These are phyloP conservation scores for Periconia macrospinosa DNA, from an alignment of 2,329 filamentous ascomycete species.

Conservation along the genomic window DNA sequence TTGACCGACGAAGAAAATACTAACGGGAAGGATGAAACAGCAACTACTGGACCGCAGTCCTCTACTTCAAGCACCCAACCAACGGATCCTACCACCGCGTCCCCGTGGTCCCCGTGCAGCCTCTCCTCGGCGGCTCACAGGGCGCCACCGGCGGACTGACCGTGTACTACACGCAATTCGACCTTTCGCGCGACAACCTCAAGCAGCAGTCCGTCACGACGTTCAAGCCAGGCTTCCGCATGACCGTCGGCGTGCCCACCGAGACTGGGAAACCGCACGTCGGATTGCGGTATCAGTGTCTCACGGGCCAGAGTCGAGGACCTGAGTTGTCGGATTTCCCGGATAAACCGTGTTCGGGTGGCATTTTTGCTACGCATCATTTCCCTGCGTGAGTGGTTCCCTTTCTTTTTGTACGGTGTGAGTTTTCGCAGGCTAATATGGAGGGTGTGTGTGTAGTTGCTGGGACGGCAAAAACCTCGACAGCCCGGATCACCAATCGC, in stretches of 20 bases:
- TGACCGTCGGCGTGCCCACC: constrained; percentile 35
- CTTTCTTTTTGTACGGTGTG: not conserved
- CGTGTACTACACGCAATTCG: constrained; percentile 34
- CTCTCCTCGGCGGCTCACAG: constrained; percentile 24
- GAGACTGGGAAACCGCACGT: constrained; percentile 18
- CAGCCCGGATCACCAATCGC: constrained; percentile 58
- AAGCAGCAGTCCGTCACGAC: constrained; percentile 21
- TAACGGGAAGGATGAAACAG: not conserved
- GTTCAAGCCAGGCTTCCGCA: constrained; percentile 30
- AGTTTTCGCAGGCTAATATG: constrained; percentile 2
- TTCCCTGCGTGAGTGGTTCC: constrained; percentile 21
- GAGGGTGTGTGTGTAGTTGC: constrained; percentile 16
- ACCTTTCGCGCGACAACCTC: constrained; percentile 34
- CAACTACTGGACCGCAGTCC: constrained; percentile 24
- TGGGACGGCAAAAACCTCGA: constrained; percentile 55
- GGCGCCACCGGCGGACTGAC: constrained; percentile 27
- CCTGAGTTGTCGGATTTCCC: constrained; percentile 20
- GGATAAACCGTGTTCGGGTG: constrained; percentile 25
- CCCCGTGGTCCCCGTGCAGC: constrained; percentile 22
- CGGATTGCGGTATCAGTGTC: constrained; percentile 27
- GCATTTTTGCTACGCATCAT: constrained; percentile 28
- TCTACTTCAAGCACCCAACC: constrained; percentile 30
- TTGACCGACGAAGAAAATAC: not conserved
- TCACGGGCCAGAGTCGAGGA: constrained; percentile 21
- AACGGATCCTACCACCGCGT: constrained; percentile 31